A percentile compares a stretch with the other conserved stretches of the same genome.
Evolutionary conservation across 2,329 filamentous ascomycete genomes (phyloP).

Genomic region (Aspergillus phoenicis): DNA sequence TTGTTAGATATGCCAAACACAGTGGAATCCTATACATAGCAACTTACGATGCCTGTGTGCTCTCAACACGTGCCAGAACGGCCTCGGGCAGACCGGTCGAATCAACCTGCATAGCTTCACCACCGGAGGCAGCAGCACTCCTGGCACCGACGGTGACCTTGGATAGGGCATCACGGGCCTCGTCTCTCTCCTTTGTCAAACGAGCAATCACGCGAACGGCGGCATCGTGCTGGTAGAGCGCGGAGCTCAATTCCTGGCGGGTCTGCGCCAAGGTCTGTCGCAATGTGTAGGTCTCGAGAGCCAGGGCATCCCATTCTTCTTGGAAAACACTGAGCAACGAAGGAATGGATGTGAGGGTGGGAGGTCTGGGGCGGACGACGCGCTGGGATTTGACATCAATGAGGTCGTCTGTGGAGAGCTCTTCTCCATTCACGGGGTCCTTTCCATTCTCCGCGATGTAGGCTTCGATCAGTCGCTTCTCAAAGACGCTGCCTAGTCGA

Average conservation of each 20-base stretch:
- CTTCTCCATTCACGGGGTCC: constrained; percentile 86
- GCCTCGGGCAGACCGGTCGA: constrained; percentile 72
- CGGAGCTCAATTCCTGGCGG: constrained; percentile 87
- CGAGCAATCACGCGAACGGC: constrained; percentile 94
- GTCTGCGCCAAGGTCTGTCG: constrained; percentile 88
- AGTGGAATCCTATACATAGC: not conserved
- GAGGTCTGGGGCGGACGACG: constrained; percentile 84
- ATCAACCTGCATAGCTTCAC: constrained; percentile 93
- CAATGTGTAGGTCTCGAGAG: constrained; percentile 87
- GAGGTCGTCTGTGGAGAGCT: constrained; percentile 80
- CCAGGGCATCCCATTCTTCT: constrained; percentile 95
- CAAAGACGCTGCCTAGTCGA: constrained; percentile 76
- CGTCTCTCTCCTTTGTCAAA: constrained; percentile 86
- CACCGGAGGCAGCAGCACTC: constrained; percentile 48
- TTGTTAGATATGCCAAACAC: constrained; percentile 22
- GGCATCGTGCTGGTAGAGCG: constrained; percentile 95
- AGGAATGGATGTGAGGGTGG: constrained; percentile 92
- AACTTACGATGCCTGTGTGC: constrained; percentile 75
- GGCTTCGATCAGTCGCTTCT: constrained; percentile 91
- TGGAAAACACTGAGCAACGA: constrained; percentile 93
- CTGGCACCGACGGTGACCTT: constrained; percentile 73
- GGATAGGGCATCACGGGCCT: constrained; percentile 84
- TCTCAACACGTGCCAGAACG: constrained; percentile 72
- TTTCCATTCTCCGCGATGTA: constrained; percentile 92
- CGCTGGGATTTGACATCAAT: constrained; percentile 82